Percentiles rank a stretch among this genome's conserved stretches.
phyloP scores from a whole-genome alignment of 1,284 basidiomycete species.

The Cutaneotrichosporon cavernicola region DNA sequence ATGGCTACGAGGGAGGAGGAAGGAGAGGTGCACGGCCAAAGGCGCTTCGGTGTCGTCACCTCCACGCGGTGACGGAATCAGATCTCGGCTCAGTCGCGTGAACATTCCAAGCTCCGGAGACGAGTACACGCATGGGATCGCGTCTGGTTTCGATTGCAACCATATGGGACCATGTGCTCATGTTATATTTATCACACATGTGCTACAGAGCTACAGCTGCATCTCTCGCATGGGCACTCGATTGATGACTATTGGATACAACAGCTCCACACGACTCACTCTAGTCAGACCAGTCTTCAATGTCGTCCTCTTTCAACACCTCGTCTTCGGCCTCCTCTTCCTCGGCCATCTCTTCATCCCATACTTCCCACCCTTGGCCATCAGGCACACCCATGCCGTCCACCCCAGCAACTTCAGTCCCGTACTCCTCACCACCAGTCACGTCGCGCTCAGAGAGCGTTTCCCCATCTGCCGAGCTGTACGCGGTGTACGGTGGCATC shows the following conservation, averaged over 20 bases:
- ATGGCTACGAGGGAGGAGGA: too few relatives aligned
- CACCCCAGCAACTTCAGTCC: conserved; percentile 17
- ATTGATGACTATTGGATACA: not conserved
- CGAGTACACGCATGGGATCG: too few relatives aligned
- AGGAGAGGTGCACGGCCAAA: too few relatives aligned
- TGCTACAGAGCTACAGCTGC: not conserved
- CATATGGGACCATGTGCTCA: too few relatives aligned
- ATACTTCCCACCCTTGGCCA: conserved; percentile 16
- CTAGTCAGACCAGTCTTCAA: conserved; percentile 20
- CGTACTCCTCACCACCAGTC: conserved; percentile 9
- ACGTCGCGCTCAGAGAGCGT: conserved; percentile 14
- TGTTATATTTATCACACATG: too few relatives aligned
- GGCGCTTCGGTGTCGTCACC: too few relatives aligned
- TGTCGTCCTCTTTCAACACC: conserved; percentile 25
- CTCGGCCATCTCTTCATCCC: conserved; percentile 9
- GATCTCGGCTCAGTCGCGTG: too few relatives aligned
- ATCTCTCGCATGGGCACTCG: not conserved
- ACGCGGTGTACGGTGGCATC: conserved; percentile 27
- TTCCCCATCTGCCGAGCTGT: not conserved
- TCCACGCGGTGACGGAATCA: too few relatives aligned
- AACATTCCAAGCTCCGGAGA: too few relatives aligned
- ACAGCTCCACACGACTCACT: not conserved
- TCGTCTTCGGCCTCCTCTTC: conserved; percentile 4
- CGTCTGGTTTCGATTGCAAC: too few relatives aligned
- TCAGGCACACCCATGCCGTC: conserved; percentile 26